Percentiles rank a stretch among this genome's conserved stretches.
Evolutionary conservation across 805 yeast species (phyloP).

Genomic region (Saccharomycopsis sp.): DNA sequence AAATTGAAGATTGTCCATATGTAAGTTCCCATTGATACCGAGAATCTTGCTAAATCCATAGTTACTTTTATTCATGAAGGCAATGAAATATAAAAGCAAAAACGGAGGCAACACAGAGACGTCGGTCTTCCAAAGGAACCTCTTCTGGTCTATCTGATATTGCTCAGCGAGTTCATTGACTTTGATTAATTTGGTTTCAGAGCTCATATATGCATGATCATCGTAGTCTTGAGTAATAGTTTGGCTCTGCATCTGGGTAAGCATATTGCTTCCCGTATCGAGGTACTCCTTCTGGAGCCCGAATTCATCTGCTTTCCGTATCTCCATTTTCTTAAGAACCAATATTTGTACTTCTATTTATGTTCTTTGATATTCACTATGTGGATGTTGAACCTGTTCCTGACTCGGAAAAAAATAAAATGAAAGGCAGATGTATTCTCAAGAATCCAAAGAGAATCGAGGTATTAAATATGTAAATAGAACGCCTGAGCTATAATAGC

Average conservation of each 20-base stretch:
- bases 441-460: too few relatives aligned
- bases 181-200: constrained; percentile 5
- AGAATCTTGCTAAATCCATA: constrained; percentile 66
- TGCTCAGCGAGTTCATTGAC: constrained; percentile 34
- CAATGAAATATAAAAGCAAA: constrained; percentile 58
- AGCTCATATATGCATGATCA: constrained; percentile 5
- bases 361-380: background rate
- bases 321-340: background rate
- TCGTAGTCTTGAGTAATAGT: background rate
- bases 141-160: constrained; percentile 42
- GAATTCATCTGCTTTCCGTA: background rate
- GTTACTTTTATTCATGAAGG: constrained; percentile 68
- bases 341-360: background rate
- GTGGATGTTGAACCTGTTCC: too few relatives aligned
- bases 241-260: background rate
- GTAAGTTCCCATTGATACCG: constrained; percentile 47
- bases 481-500: too few relatives aligned
- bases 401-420: too few relatives aligned
- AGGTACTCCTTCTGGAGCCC: background rate
- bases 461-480: too few relatives aligned
- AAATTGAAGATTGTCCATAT: constrained; percentile 50
- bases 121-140: constrained; percentile 57
- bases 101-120: constrained; percentile 62
- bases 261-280: background rate
- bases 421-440: too few relatives aligned